Evolutionary conservation across 108 stramenopile genomes (phyloP), one percentile per base, ranked within the genome.

Genomic region (Pseudonitzschia multiseries): DNA sequence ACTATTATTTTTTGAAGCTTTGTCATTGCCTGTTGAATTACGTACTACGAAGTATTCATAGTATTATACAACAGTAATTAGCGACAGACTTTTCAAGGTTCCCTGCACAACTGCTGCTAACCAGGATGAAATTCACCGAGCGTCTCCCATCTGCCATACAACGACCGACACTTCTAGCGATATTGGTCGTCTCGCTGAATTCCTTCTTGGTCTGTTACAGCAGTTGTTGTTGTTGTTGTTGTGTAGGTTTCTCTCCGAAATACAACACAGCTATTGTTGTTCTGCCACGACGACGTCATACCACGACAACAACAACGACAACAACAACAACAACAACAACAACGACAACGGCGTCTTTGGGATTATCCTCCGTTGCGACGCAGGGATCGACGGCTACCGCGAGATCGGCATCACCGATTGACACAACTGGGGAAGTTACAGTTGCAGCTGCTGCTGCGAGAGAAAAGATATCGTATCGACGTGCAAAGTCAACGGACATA

Each of bases 381-480:
- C 14, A n/a, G 24, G 15, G 57, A 59, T 31, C 29, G 26, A 26
- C 24, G 21, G n/a, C n/a, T n/a, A n/a, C n/a, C n/a, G 27, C 61
- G 36, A 21, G 14, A n/a, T 62, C 61, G 61, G 12, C 20, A 28
- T 62, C 36, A 40, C 33, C 32, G 5, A 13, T 17, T 40, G 32
- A 40, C 4, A 40, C 53, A 8, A 24, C 9, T n/a, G 57, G 15
- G 8, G 20, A 40, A 4, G 40, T 21, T 0, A 40, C n/a, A n/a
- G n/a, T n/a, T n/a, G n/a, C n/a, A n/a, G n/a, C n/a, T n/a, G n/a
- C n/a, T n/a, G n/a, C n/a, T n/a, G n/a, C 1, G 29, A 20, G 1
- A 40, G 27, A 32, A 20, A 62, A 62, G 36, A 62, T 67, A n/a
- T 40, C 66, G 28, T 67, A 67, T 40, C 42, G 66, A 48, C 48